Conservation (phyloP, 805 yeast species). For the Isabelozyma gotoi region DNA sequence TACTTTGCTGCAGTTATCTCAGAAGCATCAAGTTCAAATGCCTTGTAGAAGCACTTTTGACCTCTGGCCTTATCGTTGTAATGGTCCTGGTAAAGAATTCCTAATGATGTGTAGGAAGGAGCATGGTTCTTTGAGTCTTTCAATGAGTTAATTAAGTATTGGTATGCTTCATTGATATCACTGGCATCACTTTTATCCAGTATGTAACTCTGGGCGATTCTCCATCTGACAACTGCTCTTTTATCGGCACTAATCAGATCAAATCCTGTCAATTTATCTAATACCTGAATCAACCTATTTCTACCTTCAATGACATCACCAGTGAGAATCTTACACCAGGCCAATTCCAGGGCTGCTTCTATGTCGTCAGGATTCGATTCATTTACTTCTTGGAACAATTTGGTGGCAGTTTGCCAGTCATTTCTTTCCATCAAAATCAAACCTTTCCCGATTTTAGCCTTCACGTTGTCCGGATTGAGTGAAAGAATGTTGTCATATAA, state of each 20-base stretch:
- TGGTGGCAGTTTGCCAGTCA: conserved; percentile 53
- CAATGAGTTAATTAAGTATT: conserved; percentile 58
- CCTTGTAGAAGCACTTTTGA: conserved; percentile 81
- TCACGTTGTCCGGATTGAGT: conserved; percentile 43
- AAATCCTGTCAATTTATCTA: conserved; percentile 45
- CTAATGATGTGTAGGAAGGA: conserved; percentile 79
- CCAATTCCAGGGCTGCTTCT: conserved; percentile 65
- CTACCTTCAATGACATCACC: conserved; percentile 55
- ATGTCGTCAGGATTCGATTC: conserved; percentile 48
- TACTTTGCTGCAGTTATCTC: conserved; percentile 74
- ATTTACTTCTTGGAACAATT: conserved; percentile 51
- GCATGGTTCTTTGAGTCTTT: conserved; percentile 66
- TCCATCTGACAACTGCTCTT: conserved; percentile 66
- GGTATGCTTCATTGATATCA: conserved; percentile 51
- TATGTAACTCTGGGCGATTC: conserved; percentile 67
- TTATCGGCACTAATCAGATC: conserved; percentile 53
- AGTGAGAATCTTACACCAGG: conserved; percentile 73
- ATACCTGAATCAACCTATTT: conserved; percentile 43
- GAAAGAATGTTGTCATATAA: conserved; percentile 63
- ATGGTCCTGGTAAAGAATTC: conserved; percentile 62
- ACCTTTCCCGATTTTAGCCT: conserved; percentile 81
- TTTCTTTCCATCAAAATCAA: conserved; percentile 69
- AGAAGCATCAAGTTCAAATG: conserved; percentile 80
- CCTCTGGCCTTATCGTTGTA: conserved; percentile 67
- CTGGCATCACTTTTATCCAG: conserved; percentile 15